Conservation (phyloP, 768 basidiomycete species). For the Candolleomyces aberdarensis region DNA sequence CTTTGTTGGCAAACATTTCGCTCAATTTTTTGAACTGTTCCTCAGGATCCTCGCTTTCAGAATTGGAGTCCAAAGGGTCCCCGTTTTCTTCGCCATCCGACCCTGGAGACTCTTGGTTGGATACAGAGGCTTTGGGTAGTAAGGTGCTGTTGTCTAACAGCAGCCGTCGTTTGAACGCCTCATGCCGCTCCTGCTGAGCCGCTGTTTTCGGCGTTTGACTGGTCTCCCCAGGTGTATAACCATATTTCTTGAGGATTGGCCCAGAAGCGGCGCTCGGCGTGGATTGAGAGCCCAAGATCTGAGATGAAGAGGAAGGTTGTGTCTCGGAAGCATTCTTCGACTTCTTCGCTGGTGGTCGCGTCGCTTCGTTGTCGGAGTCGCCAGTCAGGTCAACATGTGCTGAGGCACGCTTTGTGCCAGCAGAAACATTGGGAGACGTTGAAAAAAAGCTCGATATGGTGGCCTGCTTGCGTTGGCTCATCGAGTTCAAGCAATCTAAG, state of each 20-base stretch:
- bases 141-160: constrained; percentile 43
- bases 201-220: constrained; percentile 21
- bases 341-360: constrained; percentile 18
- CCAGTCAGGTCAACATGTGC: constrained; percentile 54
- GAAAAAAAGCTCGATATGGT: constrained; percentile 40
- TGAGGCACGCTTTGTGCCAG: constrained; percentile 28
- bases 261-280: constrained; percentile 11
- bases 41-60: constrained; percentile 27
- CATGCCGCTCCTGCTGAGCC: constrained; percentile 28
- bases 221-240: constrained; percentile 36
- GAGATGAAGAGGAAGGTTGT: constrained; percentile 10
- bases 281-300: constrained; percentile 7
- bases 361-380: constrained; percentile 29
- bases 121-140: constrained; percentile 15
- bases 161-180: constrained; percentile 49
- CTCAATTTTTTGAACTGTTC: constrained; percentile 48
- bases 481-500: neutral
- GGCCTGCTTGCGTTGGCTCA: constrained; percentile 21
- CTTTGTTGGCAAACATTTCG: constrained; percentile 43
- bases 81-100: constrained; percentile 10
- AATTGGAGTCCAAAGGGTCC: constrained; percentile 18
- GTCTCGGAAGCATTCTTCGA: neutral
- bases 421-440: constrained; percentile 15
- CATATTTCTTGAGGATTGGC: constrained; percentile 38
- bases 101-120: constrained; percentile 7